Base-by-base conservation (phyloP, 108 stramenopile species). In the Cyclotella cryptica region DNA sequence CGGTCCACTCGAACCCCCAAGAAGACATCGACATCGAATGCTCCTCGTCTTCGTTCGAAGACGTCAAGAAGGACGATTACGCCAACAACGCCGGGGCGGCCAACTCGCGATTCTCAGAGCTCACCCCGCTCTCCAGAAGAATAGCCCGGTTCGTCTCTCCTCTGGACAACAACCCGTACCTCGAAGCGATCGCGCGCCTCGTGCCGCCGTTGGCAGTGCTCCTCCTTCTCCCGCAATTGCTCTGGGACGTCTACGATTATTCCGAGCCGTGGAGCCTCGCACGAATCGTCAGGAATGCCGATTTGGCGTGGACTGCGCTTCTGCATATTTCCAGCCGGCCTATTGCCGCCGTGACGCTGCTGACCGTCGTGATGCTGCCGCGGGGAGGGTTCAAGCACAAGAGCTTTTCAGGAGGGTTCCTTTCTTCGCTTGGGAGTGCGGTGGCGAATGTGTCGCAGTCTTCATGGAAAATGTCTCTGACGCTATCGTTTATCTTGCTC, bases 401-500 rank as follows among this genome's bases (percentile, higher is more conserved):
- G 35, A 19, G 19, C 60, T 61, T 61, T 39, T 39, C 41, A 46
- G 62, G 51, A 1, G 42, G 21, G n/a, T 0, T 71, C 22, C 28
- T 0, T 9, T 43, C 57, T 22, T 17, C 42, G 45, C 51, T 49
- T 0, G 12, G 72, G 28, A 42, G 71, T 18, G 4, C 74, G 10
- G 21, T 43, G 43, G 63, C 64, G 21, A 74, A 79, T 47, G 43
- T 78, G 17, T 58, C 77, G 26, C 81, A 73, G 60, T 78, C 77
- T 21, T 52, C 77, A 21, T 81, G 75, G 80, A 77, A 78, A 55
- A 77, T 77, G 71, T 68, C 80, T 17, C 21, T 81, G 24, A 54
- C 58, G 0, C n/a, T 83, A 10, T 59, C 81, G 14, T 10, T 78
- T 17, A 13, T 73, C 0, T 66, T 83, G 42, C 29, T 65, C 19